Base-by-base conservation (phyloP, 177 flowering plant genomes). In the Vitis hybrid region DNA sequence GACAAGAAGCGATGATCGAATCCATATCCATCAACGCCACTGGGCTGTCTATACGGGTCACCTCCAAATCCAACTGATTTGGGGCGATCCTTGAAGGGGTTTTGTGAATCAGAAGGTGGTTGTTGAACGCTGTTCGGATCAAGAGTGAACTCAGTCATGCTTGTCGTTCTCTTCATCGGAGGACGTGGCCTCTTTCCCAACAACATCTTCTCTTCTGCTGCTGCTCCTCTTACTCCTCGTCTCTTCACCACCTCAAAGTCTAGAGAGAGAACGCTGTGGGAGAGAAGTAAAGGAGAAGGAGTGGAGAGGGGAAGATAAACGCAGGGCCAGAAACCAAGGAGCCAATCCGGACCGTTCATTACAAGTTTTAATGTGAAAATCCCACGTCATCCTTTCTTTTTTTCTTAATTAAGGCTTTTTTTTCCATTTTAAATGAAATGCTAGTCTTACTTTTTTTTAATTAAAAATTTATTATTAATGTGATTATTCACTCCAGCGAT, bases 121-220 rank as follows among this genome's bases (percentile, higher is more conserved):
- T 74, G 50, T 9, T 48, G 72, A 9, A 8, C 45, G 31, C 62
- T 77, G 77, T 56, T 69, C 12, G 78, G 73, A 75, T 90, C 90
- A n/a, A 85, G 50, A 16, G 81, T 73, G 73, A 90, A 78, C 67
- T 86, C 88, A 3, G 82, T 75, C 83, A 87, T 76, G 80, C 93
- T 90, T 9, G 86, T 83, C 1, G 93, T 89, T 71, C 92, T 82
- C 76, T 70, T 83, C 71, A 90, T 81, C 15, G 78, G 82, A 16
- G 81, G 81, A 3, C 95, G 82, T 2, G 85, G 82, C 22, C 92
- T 70, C 83, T 90, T 90, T 1, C 92, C 92, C 71, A 87, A 56
- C 91, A 84, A 63, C 91, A 85, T 83, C 65, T 56, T 68, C 61
- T 62, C 34, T 50, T 8, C 61, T 56, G 12, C 34, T 49, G 0